These are phyloP conservation scores for Aspergillus tanneri DNA, from an alignment of 2,329 filamentous ascomycete species.

Conservation along the genomic window DNA sequence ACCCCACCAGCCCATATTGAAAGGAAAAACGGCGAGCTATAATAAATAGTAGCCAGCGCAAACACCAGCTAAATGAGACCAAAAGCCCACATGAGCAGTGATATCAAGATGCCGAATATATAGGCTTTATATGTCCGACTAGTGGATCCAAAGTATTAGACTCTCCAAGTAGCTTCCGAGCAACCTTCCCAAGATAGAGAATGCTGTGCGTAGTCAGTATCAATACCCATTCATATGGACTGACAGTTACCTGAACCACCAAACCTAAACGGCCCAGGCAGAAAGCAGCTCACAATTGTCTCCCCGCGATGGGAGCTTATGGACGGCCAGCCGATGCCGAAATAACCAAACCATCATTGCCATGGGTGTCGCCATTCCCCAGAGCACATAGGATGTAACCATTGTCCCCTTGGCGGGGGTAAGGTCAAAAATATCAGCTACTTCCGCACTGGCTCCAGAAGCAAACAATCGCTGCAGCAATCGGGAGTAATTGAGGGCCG, in stretches of 20 bases:
- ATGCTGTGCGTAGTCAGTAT: slow-evolving; percentile 40
- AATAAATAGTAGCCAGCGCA: slow-evolving; percentile 50
- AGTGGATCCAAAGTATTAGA: slow-evolving; percentile 38
- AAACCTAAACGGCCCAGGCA: slow-evolving; percentile 66
- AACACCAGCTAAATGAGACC: slow-evolving; percentile 56
- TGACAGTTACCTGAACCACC: slow-evolving; percentile 56
- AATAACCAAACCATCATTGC: slow-evolving; percentile 63
- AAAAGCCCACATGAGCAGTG: slow-evolving; percentile 58
- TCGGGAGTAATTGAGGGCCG: slow-evolving; percentile 64
- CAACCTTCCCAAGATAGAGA: slow-evolving; percentile 49
- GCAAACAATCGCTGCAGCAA: slow-evolving; percentile 67
- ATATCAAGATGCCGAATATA: slow-evolving; percentile 55
- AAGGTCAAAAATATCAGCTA: slow-evolving; percentile 59
- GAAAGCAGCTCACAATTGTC: slow-evolving; percentile 65
- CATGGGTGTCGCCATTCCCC: slow-evolving; percentile 63
- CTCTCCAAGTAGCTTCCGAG: slow-evolving; percentile 42
- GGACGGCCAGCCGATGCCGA: slow-evolving; percentile 67
- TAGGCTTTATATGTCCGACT: slow-evolving; percentile 59
- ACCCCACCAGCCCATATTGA: slow-evolving; percentile 62
- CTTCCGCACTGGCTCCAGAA: slow-evolving; percentile 62
- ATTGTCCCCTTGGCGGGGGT: slow-evolving; percentile 61
- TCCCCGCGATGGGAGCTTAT: slow-evolving; percentile 66
- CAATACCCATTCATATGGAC: slow-evolving; percentile 15
- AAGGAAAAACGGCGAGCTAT: slow-evolving; percentile 47
- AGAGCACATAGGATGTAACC: slow-evolving; percentile 65